Evolutionary conservation across 257 asterid genomes (phyloP).

Genomic region (Cynanchum wilfordii): DNA sequence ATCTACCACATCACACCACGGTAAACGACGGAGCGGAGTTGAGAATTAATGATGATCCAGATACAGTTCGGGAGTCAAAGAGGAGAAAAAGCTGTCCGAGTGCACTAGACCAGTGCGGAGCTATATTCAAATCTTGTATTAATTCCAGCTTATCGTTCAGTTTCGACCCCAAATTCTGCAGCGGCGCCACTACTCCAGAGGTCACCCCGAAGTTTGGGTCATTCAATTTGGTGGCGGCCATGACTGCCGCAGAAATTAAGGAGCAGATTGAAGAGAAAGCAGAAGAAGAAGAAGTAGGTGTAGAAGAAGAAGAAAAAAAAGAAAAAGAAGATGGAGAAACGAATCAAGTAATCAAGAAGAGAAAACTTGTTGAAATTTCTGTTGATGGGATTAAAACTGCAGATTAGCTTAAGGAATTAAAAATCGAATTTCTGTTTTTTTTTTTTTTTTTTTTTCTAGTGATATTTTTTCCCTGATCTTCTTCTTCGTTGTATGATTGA

Average conservation of each 20-base stretch:
- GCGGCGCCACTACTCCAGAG: constrained; percentile 21
- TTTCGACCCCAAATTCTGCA: constrained; percentile 17
- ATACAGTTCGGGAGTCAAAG: constrained; percentile 9
- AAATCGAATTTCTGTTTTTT: too few species aligned
- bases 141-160: constrained; percentile 11
- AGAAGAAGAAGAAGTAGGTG: neutral
- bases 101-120: constrained; percentile 17
- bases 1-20: neutral
- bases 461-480: neutral
- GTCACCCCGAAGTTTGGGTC: constrained; percentile 27
- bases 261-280: constrained; percentile 3
- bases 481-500: constrained; percentile 1
- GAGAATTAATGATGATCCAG: constrained; percentile 2
- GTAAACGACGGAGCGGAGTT: neutral
- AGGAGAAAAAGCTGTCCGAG: constrained; percentile 16
- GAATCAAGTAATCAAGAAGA: neutral
- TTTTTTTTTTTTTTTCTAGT: too few species aligned
- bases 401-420: neutral
- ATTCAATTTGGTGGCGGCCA: constrained; percentile 13
- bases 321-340: neutral
- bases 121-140: constrained; percentile 13
- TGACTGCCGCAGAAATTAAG: neutral
- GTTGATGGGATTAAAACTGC: constrained; percentile 12
- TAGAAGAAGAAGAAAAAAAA: neutral
- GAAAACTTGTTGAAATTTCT: constrained; percentile 6